Evolutionary conservation across 352 stramenopile species (phyloP), one percentile per base, ranked within the genome.

Genomic region (Phytophthora hibernalis): DNA sequence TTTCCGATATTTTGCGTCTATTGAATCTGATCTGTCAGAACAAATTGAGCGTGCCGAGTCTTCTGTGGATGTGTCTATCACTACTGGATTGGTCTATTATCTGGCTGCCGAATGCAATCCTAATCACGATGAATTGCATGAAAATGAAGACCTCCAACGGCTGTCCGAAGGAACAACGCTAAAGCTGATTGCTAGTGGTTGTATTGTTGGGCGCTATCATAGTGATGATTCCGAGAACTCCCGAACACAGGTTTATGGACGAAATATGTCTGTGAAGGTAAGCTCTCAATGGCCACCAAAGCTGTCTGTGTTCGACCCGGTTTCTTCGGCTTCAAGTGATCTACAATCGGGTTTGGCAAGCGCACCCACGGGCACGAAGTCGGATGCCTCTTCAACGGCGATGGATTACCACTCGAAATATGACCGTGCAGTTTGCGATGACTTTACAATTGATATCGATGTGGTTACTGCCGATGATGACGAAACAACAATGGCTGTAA

Each of bases 401-500:
- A 37, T 51, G n/a, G 50, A 31, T 26, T 24, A 20, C 30, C 47
- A 44, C 0, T 40, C 54, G 1, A 57, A 75, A 30, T 90, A 91
- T 59, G 65, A 79, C 10, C 81, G 85, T 2, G 74, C 82, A n/a
- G 53, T 92, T 0, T 93, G 85, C 47, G 83, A 93, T 30, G 83
- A 93, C 48, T 93, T 92, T 53, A 80, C 78, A 0, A 44, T 93
- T 16, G 85, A 93, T 58, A 65, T 93, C 16, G 83, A 93, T 52
- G 44, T 90, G 1, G 57, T 91, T 20, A 80, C 87, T 47, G 82
- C 83, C 11, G 61, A 75, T 33, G 40, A 78, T 8, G 50, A 66
- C 3, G 80, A 92, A 42, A 70, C 79, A 38, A 91, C 76, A 1
- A 71, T 93, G 38, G 79, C 83, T 0, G 55, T 83, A 1, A 91